A percentile compares a stretch with the other conserved stretches of the same genome.
These are phyloP conservation scores for Elaeagnus macrophylla DNA, from an alignment of 306 rosid genomes.

Conservation along the genomic window DNA sequence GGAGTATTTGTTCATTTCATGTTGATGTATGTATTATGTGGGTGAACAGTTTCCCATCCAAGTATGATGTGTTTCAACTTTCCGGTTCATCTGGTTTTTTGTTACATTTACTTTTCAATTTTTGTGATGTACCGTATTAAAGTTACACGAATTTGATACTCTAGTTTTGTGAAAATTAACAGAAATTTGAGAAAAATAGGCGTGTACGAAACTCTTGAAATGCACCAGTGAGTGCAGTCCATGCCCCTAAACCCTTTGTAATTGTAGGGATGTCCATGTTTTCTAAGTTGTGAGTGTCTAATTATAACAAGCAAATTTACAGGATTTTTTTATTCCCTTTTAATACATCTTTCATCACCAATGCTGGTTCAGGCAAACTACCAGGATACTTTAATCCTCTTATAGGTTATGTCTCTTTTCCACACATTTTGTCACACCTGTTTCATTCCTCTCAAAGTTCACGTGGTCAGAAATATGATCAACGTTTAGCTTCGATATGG, in stretches of 20 bases:
- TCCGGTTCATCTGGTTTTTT: too few species aligned
- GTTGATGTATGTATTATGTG: too few species aligned
- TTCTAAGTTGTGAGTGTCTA: conserved; percentile 54
- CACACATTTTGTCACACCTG: conserved; percentile 40
- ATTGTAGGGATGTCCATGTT: conserved; percentile 58
- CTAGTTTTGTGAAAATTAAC: too few species aligned
- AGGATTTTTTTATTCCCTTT: conserved; percentile 24
- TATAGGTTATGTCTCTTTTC: conserved; percentile 45
- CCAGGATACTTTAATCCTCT: conserved; percentile 34
- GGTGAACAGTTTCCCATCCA: too few species aligned
- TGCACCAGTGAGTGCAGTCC: conserved; percentile 82
- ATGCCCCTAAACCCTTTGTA: conserved; percentile 41
- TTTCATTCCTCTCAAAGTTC: conserved; percentile 43
- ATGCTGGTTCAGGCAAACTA: conserved; percentile 35
- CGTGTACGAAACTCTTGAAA: conserved; percentile 59
- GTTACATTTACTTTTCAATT: too few species aligned
- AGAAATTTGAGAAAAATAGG: conserved; percentile 28
- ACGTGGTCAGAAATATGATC: too few species aligned
- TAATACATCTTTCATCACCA: conserved; percentile 34
- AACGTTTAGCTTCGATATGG: too few species aligned
- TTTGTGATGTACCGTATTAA: too few species aligned
- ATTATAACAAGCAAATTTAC: conserved; percentile 51
- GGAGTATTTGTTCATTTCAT: too few species aligned
- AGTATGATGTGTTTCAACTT: too few species aligned
- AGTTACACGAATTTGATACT: too few species aligned